These are phyloP conservation scores for Scheffersomyces illinoinensis DNA, from an alignment of 1,139 yeast genomes.

Conservation along the genomic window DNA sequence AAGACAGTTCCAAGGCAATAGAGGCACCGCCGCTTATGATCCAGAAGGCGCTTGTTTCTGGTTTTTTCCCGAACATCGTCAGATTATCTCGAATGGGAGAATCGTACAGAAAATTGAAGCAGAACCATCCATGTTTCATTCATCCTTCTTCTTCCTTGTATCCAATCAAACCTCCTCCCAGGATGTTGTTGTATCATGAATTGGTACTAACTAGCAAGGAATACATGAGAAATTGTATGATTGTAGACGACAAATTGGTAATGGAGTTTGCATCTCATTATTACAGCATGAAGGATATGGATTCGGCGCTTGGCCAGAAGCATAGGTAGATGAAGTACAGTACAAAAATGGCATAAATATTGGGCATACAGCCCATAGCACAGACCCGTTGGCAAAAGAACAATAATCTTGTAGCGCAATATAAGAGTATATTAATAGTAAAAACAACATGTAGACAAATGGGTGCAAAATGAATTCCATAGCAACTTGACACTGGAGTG, in stretches of 20 bases:
- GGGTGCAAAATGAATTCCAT: background rate
- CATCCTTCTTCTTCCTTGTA: conserved; percentile 81
- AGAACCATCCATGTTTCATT: conserved; percentile 65
- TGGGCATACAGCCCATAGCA: background rate
- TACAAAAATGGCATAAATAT: background rate
- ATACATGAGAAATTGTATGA: conserved; percentile 84
- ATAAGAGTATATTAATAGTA: too few species aligned
- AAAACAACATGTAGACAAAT: background rate
- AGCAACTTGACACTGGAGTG: background rate
- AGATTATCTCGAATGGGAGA: conserved; percentile 72
- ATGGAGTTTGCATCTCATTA: conserved; percentile 67
- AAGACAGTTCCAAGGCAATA: conserved; percentile 15
- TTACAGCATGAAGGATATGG: conserved; percentile 18
- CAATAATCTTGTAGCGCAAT: too few species aligned
- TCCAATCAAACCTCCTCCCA: conserved; percentile 67
- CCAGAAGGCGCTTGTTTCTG: conserved; percentile 72
- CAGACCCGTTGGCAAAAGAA: background rate
- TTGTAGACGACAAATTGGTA: conserved; percentile 67
- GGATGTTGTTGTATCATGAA: conserved; percentile 75
- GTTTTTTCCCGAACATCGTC: conserved; percentile 82
- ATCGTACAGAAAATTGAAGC: conserved; percentile 60
- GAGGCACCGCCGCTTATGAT: conserved; percentile 36
- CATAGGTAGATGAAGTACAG: background rate
- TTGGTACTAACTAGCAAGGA: conserved; percentile 85
- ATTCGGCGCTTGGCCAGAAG: conserved; percentile 1